Percentiles rank a stretch among this genome's conserved stretches.
Evolutionary conservation across 441 rosid genomes (phyloP).

Genomic region (Gossypium trilobum): DNA sequence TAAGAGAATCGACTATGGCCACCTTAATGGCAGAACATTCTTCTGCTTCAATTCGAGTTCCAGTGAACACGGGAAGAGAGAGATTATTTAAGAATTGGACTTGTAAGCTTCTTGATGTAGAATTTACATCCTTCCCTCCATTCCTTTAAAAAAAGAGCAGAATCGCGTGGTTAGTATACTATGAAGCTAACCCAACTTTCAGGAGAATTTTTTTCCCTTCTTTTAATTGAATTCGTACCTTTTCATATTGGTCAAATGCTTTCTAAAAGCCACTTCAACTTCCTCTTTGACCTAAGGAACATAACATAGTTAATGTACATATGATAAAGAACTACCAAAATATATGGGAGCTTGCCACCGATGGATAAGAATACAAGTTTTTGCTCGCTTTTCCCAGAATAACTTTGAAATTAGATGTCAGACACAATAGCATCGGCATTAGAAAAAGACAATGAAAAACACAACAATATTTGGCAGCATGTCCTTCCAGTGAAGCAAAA

Average conservation of each 20-base stretch:
- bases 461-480: background rate
- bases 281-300: conserved; percentile 80
- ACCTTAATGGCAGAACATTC: conserved; percentile 50
- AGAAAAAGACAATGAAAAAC: background rate
- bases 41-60: conserved; percentile 83
- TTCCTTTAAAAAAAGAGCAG: conserved; percentile 37
- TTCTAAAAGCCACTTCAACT: conserved; percentile 76
- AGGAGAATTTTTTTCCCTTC: background rate
- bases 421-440: background rate
- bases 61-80: conserved; percentile 82
- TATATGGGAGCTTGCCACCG: background rate
- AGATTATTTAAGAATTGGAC: conserved; percentile 54
- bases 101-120: conserved; percentile 51
- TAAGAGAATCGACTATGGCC: conserved; percentile 51
- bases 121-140: conserved; percentile 52
- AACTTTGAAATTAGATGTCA: background rate
- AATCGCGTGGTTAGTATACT: background rate
- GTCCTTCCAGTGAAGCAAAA: background rate
- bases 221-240: conserved; percentile 35
- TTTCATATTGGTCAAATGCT: conserved; percentile 54
- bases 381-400: background rate
- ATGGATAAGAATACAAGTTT: background rate
- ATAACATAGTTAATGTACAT: background rate
- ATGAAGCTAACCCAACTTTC: background rate
- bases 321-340: background rate